phyloP scores from a whole-genome alignment of 345 rosid genomes.

The Hibiscus trionum region DNA sequence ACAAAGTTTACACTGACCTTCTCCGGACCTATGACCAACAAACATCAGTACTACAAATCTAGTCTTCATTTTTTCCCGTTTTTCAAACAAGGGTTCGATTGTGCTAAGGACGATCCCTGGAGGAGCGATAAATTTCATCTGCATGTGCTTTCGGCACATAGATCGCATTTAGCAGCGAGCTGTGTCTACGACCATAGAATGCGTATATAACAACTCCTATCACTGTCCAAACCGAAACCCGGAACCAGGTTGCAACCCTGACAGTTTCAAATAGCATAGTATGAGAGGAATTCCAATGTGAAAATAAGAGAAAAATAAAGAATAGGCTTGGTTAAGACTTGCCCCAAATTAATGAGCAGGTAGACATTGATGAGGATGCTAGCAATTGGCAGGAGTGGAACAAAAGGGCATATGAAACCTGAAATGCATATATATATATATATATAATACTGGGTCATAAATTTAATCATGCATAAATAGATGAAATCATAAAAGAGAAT shows the following conservation, averaged over 20 bases:
- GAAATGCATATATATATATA: constrained; percentile 12
- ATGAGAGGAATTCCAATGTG: neutral
- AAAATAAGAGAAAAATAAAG: neutral
- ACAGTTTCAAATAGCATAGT: neutral
- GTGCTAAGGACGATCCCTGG: neutral
- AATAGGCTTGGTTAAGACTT: constrained; percentile 21
- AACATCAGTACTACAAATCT: neutral
- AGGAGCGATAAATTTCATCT: constrained; percentile 5
- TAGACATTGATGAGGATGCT: constrained; percentile 85
- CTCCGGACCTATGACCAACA: neutral
- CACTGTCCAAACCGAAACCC: constrained; percentile 10
- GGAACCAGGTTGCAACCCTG: constrained; percentile 14
- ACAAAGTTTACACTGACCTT: neutral
- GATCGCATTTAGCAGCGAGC: constrained; percentile 11
- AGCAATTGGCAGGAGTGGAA: constrained; percentile 78
- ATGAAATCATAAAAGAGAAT: neutral
- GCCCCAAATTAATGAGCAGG: constrained; percentile 90
- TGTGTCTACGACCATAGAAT: constrained; percentile 8
- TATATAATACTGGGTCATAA: neutral
- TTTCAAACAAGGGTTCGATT: neutral
- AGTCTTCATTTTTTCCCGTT: neutral
- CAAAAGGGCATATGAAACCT: constrained; percentile 93
- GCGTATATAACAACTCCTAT: constrained; percentile 1
- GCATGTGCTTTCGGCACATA: constrained; percentile 7
- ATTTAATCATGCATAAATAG: neutral